These are phyloP conservation scores for Solanum gracilifrons DNA, from an alignment of 257 asterid genomes.

Conservation along the genomic window DNA sequence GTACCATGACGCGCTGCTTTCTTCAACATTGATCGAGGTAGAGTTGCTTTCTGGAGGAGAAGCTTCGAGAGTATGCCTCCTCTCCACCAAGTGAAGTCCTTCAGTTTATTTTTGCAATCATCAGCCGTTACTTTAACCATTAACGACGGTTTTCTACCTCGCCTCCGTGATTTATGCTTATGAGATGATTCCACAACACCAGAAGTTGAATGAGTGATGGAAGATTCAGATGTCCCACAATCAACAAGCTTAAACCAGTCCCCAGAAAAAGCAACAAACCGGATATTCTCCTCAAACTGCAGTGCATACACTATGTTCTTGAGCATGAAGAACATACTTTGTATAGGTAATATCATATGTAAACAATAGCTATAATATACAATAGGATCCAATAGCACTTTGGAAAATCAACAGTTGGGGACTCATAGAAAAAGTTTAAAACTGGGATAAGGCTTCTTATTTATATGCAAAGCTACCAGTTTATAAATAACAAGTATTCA, in stretches of 20 bases:
- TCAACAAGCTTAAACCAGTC: constrained; percentile 72
- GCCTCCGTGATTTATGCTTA: constrained; percentile 65
- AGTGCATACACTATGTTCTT: constrained; percentile 2
- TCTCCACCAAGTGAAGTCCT: constrained; percentile 67
- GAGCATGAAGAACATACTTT: constrained; percentile 2
- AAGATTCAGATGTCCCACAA: constrained; percentile 38
- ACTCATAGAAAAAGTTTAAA: neutral
- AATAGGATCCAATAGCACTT: neutral
- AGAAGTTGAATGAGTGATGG: constrained; percentile 29
- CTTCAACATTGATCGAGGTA: constrained; percentile 41
- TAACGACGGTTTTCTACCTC: constrained; percentile 46
- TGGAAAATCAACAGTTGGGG: neutral
- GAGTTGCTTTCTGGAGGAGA: constrained; percentile 43
- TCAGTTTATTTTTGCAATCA: constrained; percentile 21
- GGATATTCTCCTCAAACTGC: constrained; percentile 78
- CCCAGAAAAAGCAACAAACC: constrained; percentile 53
- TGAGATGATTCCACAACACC: constrained; percentile 49
- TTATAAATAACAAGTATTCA: neutral
- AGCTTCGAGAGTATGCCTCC: constrained; percentile 47
- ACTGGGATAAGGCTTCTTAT: neutral
- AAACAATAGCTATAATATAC: neutral
- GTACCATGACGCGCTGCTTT: constrained; percentile 64
- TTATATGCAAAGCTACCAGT: neutral
- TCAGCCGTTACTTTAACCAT: constrained; percentile 29
- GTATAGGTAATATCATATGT: neutral